A percentile compares a stretch with the other conserved stretches of the same genome.
Conservation (phyloP, 2,329 filamentous ascomycete species). For the Aspergillus fischeri region DNA sequence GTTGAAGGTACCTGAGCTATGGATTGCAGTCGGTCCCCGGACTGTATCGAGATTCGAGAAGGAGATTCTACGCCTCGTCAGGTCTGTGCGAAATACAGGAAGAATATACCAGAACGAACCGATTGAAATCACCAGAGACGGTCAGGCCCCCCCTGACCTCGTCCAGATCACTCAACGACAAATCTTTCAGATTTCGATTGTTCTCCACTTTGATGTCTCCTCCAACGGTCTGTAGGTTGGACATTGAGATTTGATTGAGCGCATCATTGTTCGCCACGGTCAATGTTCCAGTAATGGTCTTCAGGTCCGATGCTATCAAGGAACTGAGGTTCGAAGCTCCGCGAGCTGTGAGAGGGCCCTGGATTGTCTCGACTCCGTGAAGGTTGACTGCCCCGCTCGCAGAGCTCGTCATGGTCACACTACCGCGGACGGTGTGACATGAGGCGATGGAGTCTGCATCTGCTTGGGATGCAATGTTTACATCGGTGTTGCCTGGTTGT, state of each 20-base stretch:
- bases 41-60: conserved; percentile 22
- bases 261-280: conserved; percentile 16
- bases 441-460: conserved; percentile 29
- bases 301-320: conserved; percentile 17
- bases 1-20: conserved; percentile 16
- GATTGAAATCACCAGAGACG: neutral
- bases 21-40: conserved; percentile 18
- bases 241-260: conserved; percentile 17
- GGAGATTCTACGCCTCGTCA: conserved; percentile 15
- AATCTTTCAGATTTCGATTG: conserved; percentile 17
- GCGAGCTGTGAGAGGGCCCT: conserved; percentile 20
- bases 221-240: conserved; percentile 12
- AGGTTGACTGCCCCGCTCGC: conserved; percentile 37
- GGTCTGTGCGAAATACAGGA: neutral
- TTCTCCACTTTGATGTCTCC: conserved; percentile 17
- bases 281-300: conserved; percentile 16
- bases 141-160: conserved; percentile 19
- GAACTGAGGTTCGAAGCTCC: conserved; percentile 12
- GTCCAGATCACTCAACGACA: conserved; percentile 20
- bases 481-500: conserved; percentile 36
- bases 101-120: neutral
- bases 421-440: conserved; percentile 40
- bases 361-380: conserved; percentile 33
- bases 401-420: conserved; percentile 35
- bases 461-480: conserved; percentile 39